These are phyloP conservation scores for Gnomoniopsis smithogilvyi DNA, from an alignment of 2,329 filamentous ascomycete genomes.

Conservation along the genomic window DNA sequence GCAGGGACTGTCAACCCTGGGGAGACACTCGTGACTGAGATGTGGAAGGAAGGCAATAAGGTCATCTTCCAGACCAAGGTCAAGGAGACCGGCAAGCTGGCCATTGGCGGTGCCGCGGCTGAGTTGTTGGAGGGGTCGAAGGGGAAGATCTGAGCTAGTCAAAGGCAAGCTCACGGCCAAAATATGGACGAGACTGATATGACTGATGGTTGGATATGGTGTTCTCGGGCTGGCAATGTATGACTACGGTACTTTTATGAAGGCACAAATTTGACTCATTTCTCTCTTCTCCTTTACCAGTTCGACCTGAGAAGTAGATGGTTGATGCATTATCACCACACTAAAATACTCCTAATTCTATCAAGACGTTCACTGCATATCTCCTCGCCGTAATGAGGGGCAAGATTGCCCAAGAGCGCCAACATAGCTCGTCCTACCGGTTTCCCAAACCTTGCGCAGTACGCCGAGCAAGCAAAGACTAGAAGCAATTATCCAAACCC, in stretches of 20 bases:
- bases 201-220: neutral
- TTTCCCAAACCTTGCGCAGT: neutral
- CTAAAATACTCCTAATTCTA: neutral
- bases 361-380: neutral
- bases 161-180: neutral
- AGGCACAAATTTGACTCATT: neutral
- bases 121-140: slow-evolving; percentile 55
- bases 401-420: too few species aligned
- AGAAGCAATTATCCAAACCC: neutral
- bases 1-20: slow-evolving; percentile 81
- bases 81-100: slow-evolving; percentile 88
- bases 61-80: slow-evolving; percentile 85
- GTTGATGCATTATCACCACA: neutral
- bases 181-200: neutral
- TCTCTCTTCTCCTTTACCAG: neutral
- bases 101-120: slow-evolving; percentile 75
- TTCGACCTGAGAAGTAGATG: neutral
- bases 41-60: slow-evolving; percentile 84
- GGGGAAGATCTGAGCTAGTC: slow-evolving; percentile 25
- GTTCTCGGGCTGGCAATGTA: neutral
- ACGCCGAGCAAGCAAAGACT: neutral
- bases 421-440: too few species aligned
- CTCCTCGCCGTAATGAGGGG: neutral
- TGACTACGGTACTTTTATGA: neutral
- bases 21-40: slow-evolving; percentile 87